Evolutionary conservation across 2,329 filamentous ascomycete species (phyloP), one percentile per base, ranked within the genome.

Genomic region (Fusarium liriodendri): DNA sequence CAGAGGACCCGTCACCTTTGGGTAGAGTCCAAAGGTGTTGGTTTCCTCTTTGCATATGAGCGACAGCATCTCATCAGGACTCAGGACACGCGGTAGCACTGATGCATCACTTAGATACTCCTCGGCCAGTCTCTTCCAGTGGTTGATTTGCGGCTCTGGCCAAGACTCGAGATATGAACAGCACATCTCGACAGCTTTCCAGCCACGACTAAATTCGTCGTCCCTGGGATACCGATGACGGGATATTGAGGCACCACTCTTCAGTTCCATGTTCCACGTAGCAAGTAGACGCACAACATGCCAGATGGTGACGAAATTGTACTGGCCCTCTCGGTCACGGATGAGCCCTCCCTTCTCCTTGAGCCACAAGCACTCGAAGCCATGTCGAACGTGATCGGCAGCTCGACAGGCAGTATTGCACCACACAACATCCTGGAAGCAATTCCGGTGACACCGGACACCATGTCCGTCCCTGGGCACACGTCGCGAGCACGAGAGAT

Each of bases 31-130:
- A 58, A 80, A 80, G 0, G 79, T 80, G 22, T 80, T 80, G 11
- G 79, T 80, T 42, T 80, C 79, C 27, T 80, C 79, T 42, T 77
- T 79, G 65, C 79, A 80, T 29, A 80, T 66, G 11, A 80, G 42
- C 8, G 70, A 60, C 1, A 80, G 66, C 63, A 76, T 71, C 38
- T 79, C 75, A 4, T 72, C 67, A 11, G 66, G 35, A 45, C 55
- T 71, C n/a, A 70, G 37, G 7, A 73, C 37, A 16, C 54, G 67
- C 6, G 69, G 66, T 20, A 80, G 60, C 37, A 64, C 60, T 40
- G 69, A 58, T 14, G 67, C 29, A 47, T 76, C 74, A 63, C 54
- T 74, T 10, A 80, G 47, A 27, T 80, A 79, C 10, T 67, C 73
- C 18, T 73, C 8, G 2, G 69, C 72, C 69, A 80, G 25, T 66